phyloP scores from a whole-genome alignment of 129 eudicot genomes.

The Silybum marianum region DNA sequence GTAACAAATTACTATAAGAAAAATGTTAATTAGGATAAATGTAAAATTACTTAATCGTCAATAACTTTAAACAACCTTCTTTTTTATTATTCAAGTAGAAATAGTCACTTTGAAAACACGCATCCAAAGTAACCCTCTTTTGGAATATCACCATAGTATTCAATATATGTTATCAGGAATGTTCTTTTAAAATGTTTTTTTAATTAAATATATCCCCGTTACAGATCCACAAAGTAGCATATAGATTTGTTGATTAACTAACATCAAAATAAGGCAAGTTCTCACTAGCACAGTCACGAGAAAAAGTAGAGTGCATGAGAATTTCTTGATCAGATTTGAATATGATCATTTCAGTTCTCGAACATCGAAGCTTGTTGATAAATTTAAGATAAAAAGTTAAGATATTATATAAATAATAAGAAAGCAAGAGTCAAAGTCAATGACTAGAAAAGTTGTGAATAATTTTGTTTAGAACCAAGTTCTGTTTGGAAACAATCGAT shows the following conservation, averaged over 20 bases:
- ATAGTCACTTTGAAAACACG: neutral
- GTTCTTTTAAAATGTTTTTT: no score
- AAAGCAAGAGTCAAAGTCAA: constrained; percentile 1
- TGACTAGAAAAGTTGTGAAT: neutral
- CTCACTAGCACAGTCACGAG: no score
- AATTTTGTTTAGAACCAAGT: constrained; percentile 9
- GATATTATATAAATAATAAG: neutral
- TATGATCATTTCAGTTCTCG: neutral
- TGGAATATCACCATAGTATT: no score
- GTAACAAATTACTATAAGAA: neutral
- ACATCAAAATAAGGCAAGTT: neutral
- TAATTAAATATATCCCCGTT: neutral
- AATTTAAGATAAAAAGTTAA: neutral
- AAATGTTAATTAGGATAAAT: no score
- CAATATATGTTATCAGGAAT: neutral
- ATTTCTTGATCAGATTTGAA: neutral
- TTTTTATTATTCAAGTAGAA: neutral
- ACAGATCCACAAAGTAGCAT: neutral
- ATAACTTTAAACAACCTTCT: neutral
- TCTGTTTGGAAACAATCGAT: constrained; percentile 1
- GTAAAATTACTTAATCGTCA: no score
- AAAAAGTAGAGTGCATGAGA: neutral
- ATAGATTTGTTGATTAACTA: neutral
- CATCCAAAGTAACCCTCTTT: neutral
- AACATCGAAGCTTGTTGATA: no score